phyloP scores from a whole-genome alignment of 306 rosid species.

The Trifolium fragiferum region DNA sequence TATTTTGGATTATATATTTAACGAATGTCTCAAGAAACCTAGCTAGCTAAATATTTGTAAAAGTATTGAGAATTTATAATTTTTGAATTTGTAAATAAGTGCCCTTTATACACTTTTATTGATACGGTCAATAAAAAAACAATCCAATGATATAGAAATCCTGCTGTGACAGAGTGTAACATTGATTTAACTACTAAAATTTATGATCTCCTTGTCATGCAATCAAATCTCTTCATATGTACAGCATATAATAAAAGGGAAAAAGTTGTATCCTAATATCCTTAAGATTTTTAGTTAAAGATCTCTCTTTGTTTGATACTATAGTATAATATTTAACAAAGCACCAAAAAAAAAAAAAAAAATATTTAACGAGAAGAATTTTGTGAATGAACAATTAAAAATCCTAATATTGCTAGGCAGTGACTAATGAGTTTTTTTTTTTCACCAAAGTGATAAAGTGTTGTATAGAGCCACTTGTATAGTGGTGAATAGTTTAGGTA shows the following conservation, averaged over 20 bases:
- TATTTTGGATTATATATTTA: neutral
- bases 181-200: neutral
- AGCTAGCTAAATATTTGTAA: neutral
- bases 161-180: neutral
- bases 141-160: neutral
- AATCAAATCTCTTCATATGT: neutral
- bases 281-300: neutral
- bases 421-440: no score
- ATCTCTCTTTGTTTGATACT: neutral
- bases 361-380: neutral
- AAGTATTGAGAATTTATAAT: neutral
- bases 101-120: slow-evolving; percentile 8
- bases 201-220: slow-evolving; percentile 8
- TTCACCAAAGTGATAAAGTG: no score
- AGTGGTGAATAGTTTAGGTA: no score
- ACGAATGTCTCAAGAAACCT: neutral
- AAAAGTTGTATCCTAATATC: neutral
- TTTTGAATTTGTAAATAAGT: neutral
- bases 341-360: no score
- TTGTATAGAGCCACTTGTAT: no score
- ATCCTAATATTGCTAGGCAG: neutral
- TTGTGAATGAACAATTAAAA: neutral
- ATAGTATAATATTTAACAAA: no score
- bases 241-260: neutral
- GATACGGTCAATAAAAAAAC: neutral